Conservation (phyloP, 495 filamentous ascomycete genomes). For the Aspergillus hancockii region DNA sequence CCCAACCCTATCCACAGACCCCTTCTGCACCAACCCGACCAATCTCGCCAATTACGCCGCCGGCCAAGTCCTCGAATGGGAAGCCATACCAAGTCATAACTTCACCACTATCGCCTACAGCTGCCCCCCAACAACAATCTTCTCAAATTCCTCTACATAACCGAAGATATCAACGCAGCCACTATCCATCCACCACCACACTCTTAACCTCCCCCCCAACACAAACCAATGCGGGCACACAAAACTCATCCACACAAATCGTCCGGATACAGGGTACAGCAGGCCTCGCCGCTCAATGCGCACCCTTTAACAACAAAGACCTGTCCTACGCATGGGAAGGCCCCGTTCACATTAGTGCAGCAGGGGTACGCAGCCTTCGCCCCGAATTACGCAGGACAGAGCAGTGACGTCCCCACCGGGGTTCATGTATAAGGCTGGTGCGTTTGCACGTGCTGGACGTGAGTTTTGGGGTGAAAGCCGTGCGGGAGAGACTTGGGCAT, state of each 20-base stretch:
- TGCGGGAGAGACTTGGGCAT: background rate
- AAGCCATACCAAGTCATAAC: background rate
- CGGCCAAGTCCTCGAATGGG: constrained; percentile 8
- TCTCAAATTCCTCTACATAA: constrained; percentile 12
- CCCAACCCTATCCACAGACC: constrained; percentile 2
- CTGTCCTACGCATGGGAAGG: constrained; percentile 7
- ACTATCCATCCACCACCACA: constrained; percentile 3
- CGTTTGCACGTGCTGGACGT: constrained; percentile 8
- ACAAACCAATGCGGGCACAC: background rate
- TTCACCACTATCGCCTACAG: background rate
- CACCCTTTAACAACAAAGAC: constrained; percentile 8
- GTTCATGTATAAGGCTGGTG: constrained; percentile 5
- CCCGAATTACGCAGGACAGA: constrained; percentile 14
- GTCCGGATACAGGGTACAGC: constrained; percentile 15
- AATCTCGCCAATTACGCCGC: constrained; percentile 4
- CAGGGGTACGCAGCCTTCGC: constrained; percentile 13
- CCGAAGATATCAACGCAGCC: background rate
- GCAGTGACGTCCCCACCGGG: constrained; percentile 2
- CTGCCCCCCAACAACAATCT: background rate
- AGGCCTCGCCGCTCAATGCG: constrained; percentile 7
- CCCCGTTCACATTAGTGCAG: constrained; percentile 6
- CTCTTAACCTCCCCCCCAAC: constrained; percentile 10
- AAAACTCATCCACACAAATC: background rate
- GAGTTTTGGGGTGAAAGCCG: constrained; percentile 5
- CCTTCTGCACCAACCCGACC: constrained; percentile 6